Evolutionary conservation across 148 eudicot species (phyloP).

Genomic region (Linanthus parryae): DNA sequence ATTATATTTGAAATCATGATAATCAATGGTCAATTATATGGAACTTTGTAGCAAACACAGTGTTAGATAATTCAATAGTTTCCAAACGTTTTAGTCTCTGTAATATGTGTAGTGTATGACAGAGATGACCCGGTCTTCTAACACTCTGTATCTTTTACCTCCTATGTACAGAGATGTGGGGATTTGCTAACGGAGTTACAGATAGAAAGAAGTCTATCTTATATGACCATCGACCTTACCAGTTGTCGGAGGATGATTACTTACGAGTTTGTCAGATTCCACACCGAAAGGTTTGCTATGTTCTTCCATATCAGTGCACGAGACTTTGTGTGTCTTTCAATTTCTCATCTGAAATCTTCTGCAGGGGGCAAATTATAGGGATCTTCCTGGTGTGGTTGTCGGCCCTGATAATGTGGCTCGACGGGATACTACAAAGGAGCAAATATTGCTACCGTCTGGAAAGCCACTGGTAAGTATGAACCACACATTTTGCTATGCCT

Average conservation of each 20-base stretch:
- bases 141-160: background rate
- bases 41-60: too few species aligned
- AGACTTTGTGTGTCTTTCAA: conserved; percentile 10
- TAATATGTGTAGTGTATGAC: too few species aligned
- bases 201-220: conserved; percentile 29
- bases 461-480: conserved; percentile 55
- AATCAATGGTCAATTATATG: too few species aligned
- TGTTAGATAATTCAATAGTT: too few species aligned
- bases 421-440: conserved; percentile 48
- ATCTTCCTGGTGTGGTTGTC: conserved; percentile 77
- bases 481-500: too few species aligned
- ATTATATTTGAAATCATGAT: too few species aligned
- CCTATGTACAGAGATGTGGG: conserved; percentile 30
- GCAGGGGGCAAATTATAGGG: conserved; percentile 91
- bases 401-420: conserved; percentile 63
- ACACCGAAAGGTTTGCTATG: conserved; percentile 61
- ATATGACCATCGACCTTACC: conserved; percentile 73
- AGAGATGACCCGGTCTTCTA: too few species aligned
- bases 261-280: conserved; percentile 73
- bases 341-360: conserved; percentile 10
- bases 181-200: conserved; percentile 13
- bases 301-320: too few species aligned
- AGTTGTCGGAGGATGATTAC: conserved; percentile 55
- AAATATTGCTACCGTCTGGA: conserved; percentile 62
- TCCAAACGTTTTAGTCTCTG: too few species aligned